Percentiles rank a stretch among this genome's conserved stretches.
Evolutionary conservation across 2,329 filamentous ascomycete genomes (phyloP).

Genomic region (Paracamarosporium sp.): DNA sequence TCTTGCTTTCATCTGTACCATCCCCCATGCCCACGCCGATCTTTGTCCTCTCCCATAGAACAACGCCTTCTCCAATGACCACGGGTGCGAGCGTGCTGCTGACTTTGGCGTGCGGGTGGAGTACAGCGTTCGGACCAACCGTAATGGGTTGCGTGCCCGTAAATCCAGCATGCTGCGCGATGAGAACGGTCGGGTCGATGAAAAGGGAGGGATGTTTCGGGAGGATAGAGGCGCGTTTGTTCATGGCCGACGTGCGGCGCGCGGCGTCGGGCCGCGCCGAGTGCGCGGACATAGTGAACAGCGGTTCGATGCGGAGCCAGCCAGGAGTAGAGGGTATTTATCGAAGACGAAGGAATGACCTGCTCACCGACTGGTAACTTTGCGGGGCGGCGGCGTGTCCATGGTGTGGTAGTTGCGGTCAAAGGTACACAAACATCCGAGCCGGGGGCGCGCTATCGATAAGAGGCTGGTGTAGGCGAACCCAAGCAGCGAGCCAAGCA

Average conservation of each 20-base stretch:
- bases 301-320: background rate
- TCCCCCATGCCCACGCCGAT: conserved; percentile 46
- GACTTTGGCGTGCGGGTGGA: conserved; percentile 80
- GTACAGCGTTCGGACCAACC: conserved; percentile 76
- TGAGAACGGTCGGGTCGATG: conserved; percentile 55
- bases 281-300: conserved; percentile 9
- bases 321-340: background rate
- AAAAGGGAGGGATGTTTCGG: conserved; percentile 46
- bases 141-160: conserved; percentile 80
- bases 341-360: background rate
- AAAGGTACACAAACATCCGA: background rate
- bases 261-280: conserved; percentile 26
- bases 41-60: conserved; percentile 72
- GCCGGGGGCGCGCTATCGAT: conserved; percentile 4
- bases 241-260: conserved; percentile 37
- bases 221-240: conserved; percentile 46
- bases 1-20: conserved; percentile 18
- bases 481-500: background rate
- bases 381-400: background rate
- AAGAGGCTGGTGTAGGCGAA: background rate
- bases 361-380: background rate
- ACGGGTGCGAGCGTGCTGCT: conserved; percentile 51
- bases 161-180: conserved; percentile 56
- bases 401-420: background rate
- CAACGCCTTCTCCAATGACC: conserved; percentile 62